A percentile compares a stretch with the other conserved stretches of the same genome.
Evolutionary conservation across 2,329 filamentous ascomycete genomes (phyloP).

Genomic region (Colletotrichum tamarilloi): DNA sequence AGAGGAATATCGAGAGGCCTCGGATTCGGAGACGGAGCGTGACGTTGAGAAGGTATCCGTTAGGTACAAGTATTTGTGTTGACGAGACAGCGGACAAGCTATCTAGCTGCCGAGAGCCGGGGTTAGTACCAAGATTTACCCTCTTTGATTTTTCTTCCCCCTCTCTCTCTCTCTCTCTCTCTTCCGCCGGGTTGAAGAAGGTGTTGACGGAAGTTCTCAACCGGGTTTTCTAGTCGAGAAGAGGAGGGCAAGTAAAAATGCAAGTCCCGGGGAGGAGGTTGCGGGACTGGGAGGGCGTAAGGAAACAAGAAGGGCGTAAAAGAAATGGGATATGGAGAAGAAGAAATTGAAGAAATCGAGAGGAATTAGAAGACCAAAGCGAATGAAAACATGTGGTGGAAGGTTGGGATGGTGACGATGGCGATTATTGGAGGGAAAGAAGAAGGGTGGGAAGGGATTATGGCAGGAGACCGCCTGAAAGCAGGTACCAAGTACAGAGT

Average conservation of each 20-base stretch:
- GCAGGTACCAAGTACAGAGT: constrained; percentile 30
- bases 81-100: constrained; percentile 12
- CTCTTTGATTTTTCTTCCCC: not conserved
- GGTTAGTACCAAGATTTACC: constrained; percentile 23
- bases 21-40: constrained; percentile 29
- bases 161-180: not conserved
- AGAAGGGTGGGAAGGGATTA: constrained; percentile 9
- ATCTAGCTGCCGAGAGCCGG: constrained; percentile 24
- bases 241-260: not conserved
- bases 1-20: constrained; percentile 21
- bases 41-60: constrained; percentile 11
- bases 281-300: not conserved
- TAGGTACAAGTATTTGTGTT: constrained; percentile 4
- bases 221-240: not conserved
- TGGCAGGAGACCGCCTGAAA: constrained; percentile 26
- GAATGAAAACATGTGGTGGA: constrained; percentile 1
- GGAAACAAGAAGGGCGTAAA: not conserved
- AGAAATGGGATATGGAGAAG: not conserved
- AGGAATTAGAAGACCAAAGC: not conserved
- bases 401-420: constrained; percentile 24
- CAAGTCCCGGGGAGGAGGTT: not conserved
- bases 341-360: not conserved
- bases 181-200: constrained; percentile 5
- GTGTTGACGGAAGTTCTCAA: constrained; percentile 2
- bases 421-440: too few relatives aligned